A percentile compares a stretch with the other conserved stretches of the same genome.
Conservation (phyloP, 1,284 basidiomycete species). For the Ceratobasidium sp. region DNA sequence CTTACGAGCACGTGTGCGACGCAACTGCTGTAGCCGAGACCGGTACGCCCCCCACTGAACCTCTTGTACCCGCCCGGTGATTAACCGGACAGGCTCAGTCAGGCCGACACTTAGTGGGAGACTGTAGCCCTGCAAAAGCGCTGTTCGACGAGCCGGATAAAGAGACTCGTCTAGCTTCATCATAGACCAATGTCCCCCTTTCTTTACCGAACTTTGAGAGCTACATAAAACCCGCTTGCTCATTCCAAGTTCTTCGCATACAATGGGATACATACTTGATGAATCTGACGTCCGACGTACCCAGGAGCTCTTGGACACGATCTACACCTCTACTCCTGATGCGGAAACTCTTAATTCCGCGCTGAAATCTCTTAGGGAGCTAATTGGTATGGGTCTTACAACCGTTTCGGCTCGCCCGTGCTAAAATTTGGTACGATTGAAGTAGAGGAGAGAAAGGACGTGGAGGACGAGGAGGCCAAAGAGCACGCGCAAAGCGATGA, state of each 20-base stretch:
- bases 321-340: background rate
- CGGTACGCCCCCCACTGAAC: background rate
- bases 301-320: constrained; percentile 21
- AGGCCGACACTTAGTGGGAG: too few relatives aligned
- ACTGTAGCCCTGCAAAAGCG: too few relatives aligned
- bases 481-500: background rate
- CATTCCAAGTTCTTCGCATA: background rate
- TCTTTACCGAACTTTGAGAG: background rate
- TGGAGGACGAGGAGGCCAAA: background rate
- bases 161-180: background rate
- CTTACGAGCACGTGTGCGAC: background rate
- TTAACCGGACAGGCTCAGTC: too few relatives aligned
- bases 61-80: background rate
- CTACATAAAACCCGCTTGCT: background rate
- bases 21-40: background rate
- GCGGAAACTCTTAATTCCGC: constrained; percentile 7
- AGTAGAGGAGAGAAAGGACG: background rate
- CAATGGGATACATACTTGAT: constrained; percentile 9
- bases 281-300: constrained; percentile 15
- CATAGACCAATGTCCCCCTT: background rate
- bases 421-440: background rate
- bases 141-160: too few relatives aligned
- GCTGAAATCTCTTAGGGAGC: constrained; percentile 9
- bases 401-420: background rate
- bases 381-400: constrained; percentile 26